These are phyloP conservation scores for Scedosporium aurantiacum DNA, from an alignment of 2,329 filamentous ascomycete genomes.

Conservation along the genomic window DNA sequence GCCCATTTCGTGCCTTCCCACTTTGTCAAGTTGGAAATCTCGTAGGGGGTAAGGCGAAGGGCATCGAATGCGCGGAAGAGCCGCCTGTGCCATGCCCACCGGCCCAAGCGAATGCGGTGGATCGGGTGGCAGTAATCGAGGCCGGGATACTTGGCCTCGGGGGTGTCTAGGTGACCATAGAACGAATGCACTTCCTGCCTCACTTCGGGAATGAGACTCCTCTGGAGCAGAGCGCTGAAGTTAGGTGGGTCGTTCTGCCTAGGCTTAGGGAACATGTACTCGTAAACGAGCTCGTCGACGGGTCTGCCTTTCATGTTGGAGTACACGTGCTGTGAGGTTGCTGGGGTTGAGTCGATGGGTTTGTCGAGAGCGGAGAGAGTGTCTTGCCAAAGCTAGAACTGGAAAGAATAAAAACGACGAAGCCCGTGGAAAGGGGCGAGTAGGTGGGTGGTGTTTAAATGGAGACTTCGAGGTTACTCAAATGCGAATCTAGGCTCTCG, in stretches of 20 bases:
- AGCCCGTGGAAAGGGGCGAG: background rate
- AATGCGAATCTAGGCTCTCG: background rate
- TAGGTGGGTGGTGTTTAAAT: background rate
- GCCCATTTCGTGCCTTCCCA: conserved; percentile 82
- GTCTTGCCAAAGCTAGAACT: background rate
- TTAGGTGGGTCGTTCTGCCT: conserved; percentile 57
- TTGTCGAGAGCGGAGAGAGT: background rate
- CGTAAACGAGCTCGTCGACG: conserved; percentile 63
- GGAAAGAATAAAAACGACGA: background rate
- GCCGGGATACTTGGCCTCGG: conserved; percentile 71
- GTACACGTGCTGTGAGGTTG: conserved; percentile 3
- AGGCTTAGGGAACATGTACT: conserved; percentile 59
- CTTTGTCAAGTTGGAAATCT: conserved; percentile 62
- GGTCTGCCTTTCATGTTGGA: conserved; percentile 58
- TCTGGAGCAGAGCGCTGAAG: conserved; percentile 59
- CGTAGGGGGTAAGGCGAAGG: conserved; percentile 54
- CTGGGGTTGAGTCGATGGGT: background rate
- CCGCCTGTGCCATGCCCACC: conserved; percentile 65
- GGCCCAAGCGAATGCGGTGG: conserved; percentile 66
- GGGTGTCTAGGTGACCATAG: conserved; percentile 68
- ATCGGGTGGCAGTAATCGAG: conserved; percentile 65
- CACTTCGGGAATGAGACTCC: conserved; percentile 64
- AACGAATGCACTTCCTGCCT: conserved; percentile 68
- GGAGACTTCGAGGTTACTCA: background rate
- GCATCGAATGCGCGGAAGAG: conserved; percentile 67